Evolutionary conservation across 495 filamentous ascomycete species (phyloP), one percentile per base, ranked within the genome.

Genomic region (Durotheca rogersii): DNA sequence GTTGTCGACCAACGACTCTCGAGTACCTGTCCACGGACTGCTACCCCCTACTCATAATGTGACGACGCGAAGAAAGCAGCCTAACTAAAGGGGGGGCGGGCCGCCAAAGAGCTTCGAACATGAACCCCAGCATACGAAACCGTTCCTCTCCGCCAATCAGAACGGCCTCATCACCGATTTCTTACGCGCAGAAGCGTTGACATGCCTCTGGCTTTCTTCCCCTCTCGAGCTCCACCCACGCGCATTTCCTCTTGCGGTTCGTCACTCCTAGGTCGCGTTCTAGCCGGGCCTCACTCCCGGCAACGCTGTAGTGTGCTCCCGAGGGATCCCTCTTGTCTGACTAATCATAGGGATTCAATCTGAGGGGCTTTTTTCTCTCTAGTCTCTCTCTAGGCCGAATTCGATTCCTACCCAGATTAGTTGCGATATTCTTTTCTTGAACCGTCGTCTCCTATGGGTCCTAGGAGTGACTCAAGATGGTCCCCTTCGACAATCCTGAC

Each of bases 131-230:
- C 32, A 52, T 58, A 38, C 48, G 37, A 48, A 44, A 58, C 48
- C 11, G 46, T 29, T 10, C 20, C 30, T 39, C 6, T 41, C 35
- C 34, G 16, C 55, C 55, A 58, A 58, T 58, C 49, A 58, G 49
- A 46, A n/a, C n/a, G 6, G 36, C 50, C 55, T 49, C 44, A 58
- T 53, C 49, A 41, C 9, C 38, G 39, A 47, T 55, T 42, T 58
- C 48, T 58, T 43, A 53, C 55, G 42, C 44, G 43, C 49, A 58
- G 44, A 53, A 53, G 41, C 6, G 17, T 45, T 49, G 39, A 46
- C 50, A 53, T 58, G 32, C 4, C 44, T n/a, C 53, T 47, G 48
- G 53, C 48, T 49, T 58, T 53, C 55, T 58, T 45, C 44, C 49
- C 42, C 44, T 31, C 3, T 16, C 15, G 7, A 11, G 11, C 36